Evolutionary conservation across 495 filamentous ascomycete genomes (phyloP), one percentile per base, ranked within the genome.

Genomic region (Aspergillus hancockii): DNA sequence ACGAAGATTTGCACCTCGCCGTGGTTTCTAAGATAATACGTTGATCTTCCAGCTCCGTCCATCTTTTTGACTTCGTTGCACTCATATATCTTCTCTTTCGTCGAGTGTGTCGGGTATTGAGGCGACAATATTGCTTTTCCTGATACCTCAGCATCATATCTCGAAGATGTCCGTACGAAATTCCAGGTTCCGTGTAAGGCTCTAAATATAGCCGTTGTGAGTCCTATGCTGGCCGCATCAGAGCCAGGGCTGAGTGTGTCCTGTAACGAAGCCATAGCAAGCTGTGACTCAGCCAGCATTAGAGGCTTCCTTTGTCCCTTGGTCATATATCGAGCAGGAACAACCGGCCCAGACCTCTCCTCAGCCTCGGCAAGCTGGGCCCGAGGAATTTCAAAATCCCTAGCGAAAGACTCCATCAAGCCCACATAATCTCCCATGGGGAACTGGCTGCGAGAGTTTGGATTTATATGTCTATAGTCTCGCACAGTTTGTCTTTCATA

Each of bases 361-460:
- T 57, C 54, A 8, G 19, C 52, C 25, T 40, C 21, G 23, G 49
- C 50, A 10, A 71, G 46, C 8, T 28, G 18, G 5, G 51, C 50
- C 6, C 71, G 71, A 14, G 28, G 16, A 7, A 75, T 75, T 0
- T 69, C 77, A 14, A 92, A 60, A 1, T 83, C 81, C 8, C 67
- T 57, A 8, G 88, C 78, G 57, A 91, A 85, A 7, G 84, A 81
- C 63, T 93, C 88, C 83, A 95, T 88, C 3, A 92, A 71, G 50
- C 86, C 91, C 16, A 89, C 70, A 68, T 93, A 93, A 69, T 95
- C 92, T 21, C 84, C 85, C 83, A 92, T 90, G 23, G 90, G 90
- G 58, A 89, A 93, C 60, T 93, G 89, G 0, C 84, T 72, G 8
- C 88, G 65, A 60, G 71, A 59, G 13, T 70, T 60, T 7, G 80